Evolutionary conservation across 2,329 filamentous ascomycete species (phyloP).

Genomic region (Pseudocercospora fuligena): DNA sequence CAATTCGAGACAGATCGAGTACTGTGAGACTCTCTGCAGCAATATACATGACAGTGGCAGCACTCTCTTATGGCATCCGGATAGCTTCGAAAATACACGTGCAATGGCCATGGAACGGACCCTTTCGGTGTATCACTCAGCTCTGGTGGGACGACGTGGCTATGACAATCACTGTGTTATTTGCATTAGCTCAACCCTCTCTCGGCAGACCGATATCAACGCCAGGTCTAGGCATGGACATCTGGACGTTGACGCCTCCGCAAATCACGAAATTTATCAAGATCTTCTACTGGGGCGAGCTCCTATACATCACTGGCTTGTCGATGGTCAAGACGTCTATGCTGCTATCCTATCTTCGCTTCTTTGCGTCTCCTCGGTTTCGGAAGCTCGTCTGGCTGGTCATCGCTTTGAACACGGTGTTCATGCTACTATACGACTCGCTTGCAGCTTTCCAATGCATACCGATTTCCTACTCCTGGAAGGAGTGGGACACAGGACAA

Average conservation of each 20-base stretch:
- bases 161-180: slow-evolving; percentile 22
- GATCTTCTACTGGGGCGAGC: slow-evolving; percentile 14
- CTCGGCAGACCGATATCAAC: slow-evolving; percentile 2
- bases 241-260: slow-evolving; percentile 23
- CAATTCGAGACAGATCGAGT: slow-evolving; percentile 21
- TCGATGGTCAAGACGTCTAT: slow-evolving; percentile 19
- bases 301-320: slow-evolving; percentile 18
- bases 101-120: slow-evolving; percentile 6
- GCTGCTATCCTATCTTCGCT: slow-evolving; percentile 18
- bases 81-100: slow-evolving; percentile 24
- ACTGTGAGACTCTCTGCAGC: slow-evolving; percentile 1
- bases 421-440: slow-evolving; percentile 12
- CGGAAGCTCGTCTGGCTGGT: slow-evolving; percentile 13
- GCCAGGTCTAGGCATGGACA: slow-evolving; percentile 29
- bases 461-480: slow-evolving; percentile 21
- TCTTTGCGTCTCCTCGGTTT: slow-evolving; percentile 17
- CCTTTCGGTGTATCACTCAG: slow-evolving; percentile 11
- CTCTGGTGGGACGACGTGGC: slow-evolving; percentile 30
- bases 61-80: slow-evolving; percentile 21
- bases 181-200: slow-evolving; percentile 12
- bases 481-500: slow-evolving; percentile 23
- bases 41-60: slow-evolving; percentile 16
- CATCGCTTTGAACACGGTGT: slow-evolving; percentile 13
- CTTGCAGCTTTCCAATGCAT: slow-evolving; percentile 17
- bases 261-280: slow-evolving; percentile 22